Conservation (phyloP, 805 yeast genomes). For the Brettanomyces sp. region DNA sequence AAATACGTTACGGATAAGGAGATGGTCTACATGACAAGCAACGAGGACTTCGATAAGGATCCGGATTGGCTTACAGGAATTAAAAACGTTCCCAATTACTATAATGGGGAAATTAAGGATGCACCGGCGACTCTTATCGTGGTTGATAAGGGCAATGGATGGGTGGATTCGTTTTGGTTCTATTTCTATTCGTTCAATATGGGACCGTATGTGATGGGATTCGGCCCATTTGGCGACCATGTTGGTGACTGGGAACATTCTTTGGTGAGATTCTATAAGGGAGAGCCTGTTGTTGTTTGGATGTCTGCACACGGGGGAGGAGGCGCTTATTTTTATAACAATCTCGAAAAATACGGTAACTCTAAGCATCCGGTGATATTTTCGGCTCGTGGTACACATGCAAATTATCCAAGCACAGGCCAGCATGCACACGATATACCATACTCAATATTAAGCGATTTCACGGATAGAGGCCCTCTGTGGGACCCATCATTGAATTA, state of each 20-base stretch:
- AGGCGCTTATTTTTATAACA: slow-evolving; percentile 71
- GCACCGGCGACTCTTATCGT: slow-evolving; percentile 80
- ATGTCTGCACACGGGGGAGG: slow-evolving; percentile 99
- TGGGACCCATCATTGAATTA: slow-evolving; percentile 90
- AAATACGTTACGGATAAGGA: slow-evolving; percentile 18
- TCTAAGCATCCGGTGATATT: slow-evolving; percentile 68
- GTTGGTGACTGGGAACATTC: slow-evolving; percentile 99
- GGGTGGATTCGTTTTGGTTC: slow-evolving; percentile 96
- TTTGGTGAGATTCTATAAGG: slow-evolving; percentile 71
- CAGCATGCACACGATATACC: slow-evolving; percentile 95
- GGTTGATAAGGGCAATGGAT: slow-evolving; percentile 87
- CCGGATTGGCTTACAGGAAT: slow-evolving; percentile 85
- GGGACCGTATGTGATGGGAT: slow-evolving; percentile 97
- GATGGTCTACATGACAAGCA: slow-evolving; percentile 51
- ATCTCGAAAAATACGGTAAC: slow-evolving; percentile 45
- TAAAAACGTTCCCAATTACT: slow-evolving; percentile 55
- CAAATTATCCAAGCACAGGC: slow-evolving; percentile 92
- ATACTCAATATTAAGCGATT: slow-evolving; percentile 80
- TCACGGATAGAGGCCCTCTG: slow-evolving; percentile 88
- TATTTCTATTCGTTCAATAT: slow-evolving; percentile 88
- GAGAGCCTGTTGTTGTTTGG: slow-evolving; percentile 80
- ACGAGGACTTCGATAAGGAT: slow-evolving; percentile 56
- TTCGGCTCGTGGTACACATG: slow-evolving; percentile 94
- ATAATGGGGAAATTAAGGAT: slow-evolving; percentile 58
- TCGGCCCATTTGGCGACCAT: slow-evolving; percentile 95